Evolutionary conservation across 2,329 filamentous ascomycete species (phyloP).

Genomic region (Aspergillus fischeri): DNA sequence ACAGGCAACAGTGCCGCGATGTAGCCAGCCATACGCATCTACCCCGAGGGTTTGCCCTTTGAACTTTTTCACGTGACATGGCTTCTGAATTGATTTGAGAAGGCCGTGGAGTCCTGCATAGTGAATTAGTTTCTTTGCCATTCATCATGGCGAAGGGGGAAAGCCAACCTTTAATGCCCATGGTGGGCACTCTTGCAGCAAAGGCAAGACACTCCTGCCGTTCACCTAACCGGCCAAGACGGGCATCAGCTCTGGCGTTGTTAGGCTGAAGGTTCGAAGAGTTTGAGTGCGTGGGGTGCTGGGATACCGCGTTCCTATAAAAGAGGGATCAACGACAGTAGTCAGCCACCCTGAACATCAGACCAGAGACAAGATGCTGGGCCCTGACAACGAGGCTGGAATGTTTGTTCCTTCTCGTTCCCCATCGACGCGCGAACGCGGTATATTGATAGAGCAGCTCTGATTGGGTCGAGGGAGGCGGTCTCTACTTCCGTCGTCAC

Average conservation of each 20-base stretch:
- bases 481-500: constrained; percentile 14
- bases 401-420: constrained; percentile 27
- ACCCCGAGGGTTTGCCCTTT: constrained; percentile 85
- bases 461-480: constrained; percentile 18
- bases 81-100: constrained; percentile 93
- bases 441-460: constrained; percentile 6
- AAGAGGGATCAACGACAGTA: not conserved
- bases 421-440: constrained; percentile 32
- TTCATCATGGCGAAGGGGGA: constrained; percentile 1
- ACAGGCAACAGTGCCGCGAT: constrained; percentile 85
- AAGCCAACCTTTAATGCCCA: constrained; percentile 44
- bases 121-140: constrained; percentile 4
- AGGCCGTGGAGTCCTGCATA: constrained; percentile 74
- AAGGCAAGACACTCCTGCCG: constrained; percentile 26
- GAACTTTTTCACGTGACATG: constrained; percentile 80
- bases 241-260: constrained; percentile 12
- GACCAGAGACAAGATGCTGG: constrained; percentile 2
- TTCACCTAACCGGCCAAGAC: constrained; percentile 22
- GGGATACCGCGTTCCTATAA: not conserved
- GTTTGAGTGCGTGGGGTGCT: not conserved
- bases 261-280: constrained; percentile 1
- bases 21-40: constrained; percentile 97
- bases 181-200: constrained; percentile 27
- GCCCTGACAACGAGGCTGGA: constrained; percentile 25
- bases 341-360: constrained; percentile 11